Evolutionary conservation across 805 yeast genomes (phyloP).

Genomic region (Schwanniomyces yamadae): DNA sequence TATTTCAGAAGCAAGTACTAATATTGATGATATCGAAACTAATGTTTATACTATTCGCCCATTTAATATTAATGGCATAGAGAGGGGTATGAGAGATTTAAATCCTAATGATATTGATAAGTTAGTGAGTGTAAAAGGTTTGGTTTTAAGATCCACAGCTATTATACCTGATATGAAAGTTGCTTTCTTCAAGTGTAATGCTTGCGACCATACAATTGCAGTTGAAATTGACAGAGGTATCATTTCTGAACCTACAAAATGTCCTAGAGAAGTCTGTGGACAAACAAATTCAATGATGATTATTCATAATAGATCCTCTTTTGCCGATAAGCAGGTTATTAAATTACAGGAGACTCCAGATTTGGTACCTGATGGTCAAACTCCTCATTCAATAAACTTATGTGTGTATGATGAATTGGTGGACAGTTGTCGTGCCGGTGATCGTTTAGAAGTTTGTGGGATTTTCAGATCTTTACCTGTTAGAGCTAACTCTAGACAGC

Average conservation of each 20-base stretch:
- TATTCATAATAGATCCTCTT: slow-evolving; percentile 87
- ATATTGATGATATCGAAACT: slow-evolving; percentile 72
- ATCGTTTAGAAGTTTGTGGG: slow-evolving; percentile 92
- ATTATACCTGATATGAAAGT: slow-evolving; percentile 97
- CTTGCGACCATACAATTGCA: slow-evolving; percentile 88
- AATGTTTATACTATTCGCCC: slow-evolving; percentile 87
- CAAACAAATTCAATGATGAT: slow-evolving; percentile 84
- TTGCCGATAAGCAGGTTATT: slow-evolving; percentile 93
- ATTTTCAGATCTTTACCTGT: slow-evolving; percentile 92
- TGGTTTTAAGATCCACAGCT: slow-evolving; percentile 84
- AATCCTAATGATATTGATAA: slow-evolving; percentile 95
- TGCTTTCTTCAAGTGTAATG: slow-evolving; percentile 92
- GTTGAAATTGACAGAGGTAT: slow-evolving; percentile 94
- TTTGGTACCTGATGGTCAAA: slow-evolving; percentile 95
- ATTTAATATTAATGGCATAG: slow-evolving; percentile 65
- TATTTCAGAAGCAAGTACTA: slow-evolving; percentile 28
- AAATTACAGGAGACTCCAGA: slow-evolving; percentile 96
- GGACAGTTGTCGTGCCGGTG: slow-evolving; percentile 94
- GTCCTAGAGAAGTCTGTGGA: slow-evolving; percentile 87
- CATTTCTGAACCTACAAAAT: slow-evolving; percentile 86
- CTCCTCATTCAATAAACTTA: slow-evolving; percentile 92
- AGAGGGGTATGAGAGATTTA: slow-evolving; percentile 83
- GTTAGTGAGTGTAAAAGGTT: slow-evolving; percentile 85
- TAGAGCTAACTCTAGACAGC: slow-evolving; percentile 77
- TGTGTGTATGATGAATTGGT: slow-evolving; percentile 96